A percentile compares a stretch with the other conserved stretches of the same genome.
Evolutionary conservation across 2,329 filamentous ascomycete genomes (phyloP).

Genomic region (Talaromyces sp.): DNA sequence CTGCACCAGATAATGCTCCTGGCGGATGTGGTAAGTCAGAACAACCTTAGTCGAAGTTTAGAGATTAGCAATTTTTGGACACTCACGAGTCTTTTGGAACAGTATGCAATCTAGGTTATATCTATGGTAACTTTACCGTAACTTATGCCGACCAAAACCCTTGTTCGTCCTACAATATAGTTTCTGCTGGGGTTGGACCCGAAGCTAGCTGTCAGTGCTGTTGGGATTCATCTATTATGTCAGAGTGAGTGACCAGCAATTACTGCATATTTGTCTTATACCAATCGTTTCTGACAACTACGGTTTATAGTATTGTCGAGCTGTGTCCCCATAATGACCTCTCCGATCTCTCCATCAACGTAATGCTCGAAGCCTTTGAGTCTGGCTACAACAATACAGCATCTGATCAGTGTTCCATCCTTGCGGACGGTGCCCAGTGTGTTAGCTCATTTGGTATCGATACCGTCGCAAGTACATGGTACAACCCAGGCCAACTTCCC

Average conservation of each 20-base stretch:
- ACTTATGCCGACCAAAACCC: neutral
- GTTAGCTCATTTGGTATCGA: neutral
- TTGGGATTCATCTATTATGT: constrained; percentile 4
- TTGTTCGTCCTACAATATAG: neutral
- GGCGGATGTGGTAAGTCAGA: neutral
- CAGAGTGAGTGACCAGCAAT: neutral
- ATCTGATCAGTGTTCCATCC: neutral
- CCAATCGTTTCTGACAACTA: neutral
- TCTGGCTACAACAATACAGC: neutral
- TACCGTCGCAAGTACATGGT: neutral
- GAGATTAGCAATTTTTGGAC: too few relatives aligned
- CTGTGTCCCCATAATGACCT: neutral
- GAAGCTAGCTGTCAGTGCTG: constrained; percentile 1
- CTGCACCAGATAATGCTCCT: neutral
- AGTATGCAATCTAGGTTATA: neutral
- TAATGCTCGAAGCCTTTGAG: neutral
- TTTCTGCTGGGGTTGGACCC: neutral
- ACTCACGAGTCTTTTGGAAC: too few relatives aligned
- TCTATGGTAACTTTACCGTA: neutral
- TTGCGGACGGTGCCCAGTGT: neutral
- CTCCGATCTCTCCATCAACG: neutral
- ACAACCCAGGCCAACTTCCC: neutral
- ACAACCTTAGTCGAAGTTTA: neutral
- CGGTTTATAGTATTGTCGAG: neutral
- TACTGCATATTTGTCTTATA: neutral